Percentiles rank a stretch among this genome's conserved stretches.
These are phyloP conservation scores for Ustanciosporium gigantosporum DNA, from an alignment of 1,284 basidiomycete genomes.

Conservation along the genomic window DNA sequence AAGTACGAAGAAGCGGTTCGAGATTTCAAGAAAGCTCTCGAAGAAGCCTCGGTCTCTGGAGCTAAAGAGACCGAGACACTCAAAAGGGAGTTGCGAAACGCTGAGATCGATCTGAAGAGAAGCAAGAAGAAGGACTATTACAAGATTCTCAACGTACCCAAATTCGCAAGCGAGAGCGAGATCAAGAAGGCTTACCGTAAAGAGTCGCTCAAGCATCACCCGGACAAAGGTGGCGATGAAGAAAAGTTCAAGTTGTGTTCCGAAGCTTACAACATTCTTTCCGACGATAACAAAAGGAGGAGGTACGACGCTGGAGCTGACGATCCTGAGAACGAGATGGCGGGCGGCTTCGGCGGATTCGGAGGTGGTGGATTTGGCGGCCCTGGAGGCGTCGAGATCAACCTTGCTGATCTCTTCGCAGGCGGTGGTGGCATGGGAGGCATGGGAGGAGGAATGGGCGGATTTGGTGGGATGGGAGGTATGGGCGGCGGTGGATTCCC, in stretches of 20 bases:
- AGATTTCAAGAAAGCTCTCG: slow-evolving; percentile 77
- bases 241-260: slow-evolving; percentile 60
- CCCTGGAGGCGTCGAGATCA: slow-evolving; percentile 46
- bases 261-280: slow-evolving; percentile 56
- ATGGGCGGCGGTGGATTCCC: slow-evolving; percentile 10
- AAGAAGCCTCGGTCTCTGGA: slow-evolving; percentile 64
- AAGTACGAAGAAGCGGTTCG: slow-evolving; percentile 73
- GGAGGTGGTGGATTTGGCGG: slow-evolving; percentile 39
- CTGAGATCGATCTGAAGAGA: slow-evolving; percentile 55
- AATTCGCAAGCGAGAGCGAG: slow-evolving; percentile 76
- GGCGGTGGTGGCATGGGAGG: slow-evolving; percentile 43
- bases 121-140: slow-evolving; percentile 69
- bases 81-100: slow-evolving; percentile 65
- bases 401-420: slow-evolving; percentile 56
- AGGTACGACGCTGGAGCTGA: slow-evolving; percentile 58
- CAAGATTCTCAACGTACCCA: slow-evolving; percentile 74
- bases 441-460: slow-evolving; percentile 29
- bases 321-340: slow-evolving; percentile 46
- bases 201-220: slow-evolving; percentile 58
- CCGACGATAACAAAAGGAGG: slow-evolving; percentile 51
- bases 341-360: slow-evolving; percentile 12
- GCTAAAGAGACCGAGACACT: slow-evolving; percentile 69
- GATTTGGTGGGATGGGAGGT: slow-evolving; percentile 29
- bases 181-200: slow-evolving; percentile 69
- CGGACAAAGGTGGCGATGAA: slow-evolving; percentile 60